A percentile compares a stretch with the other conserved stretches of the same genome.
phyloP scores from a whole-genome alignment of 805 yeast species.

The Cyberlindnera samutprakarnensis region DNA sequence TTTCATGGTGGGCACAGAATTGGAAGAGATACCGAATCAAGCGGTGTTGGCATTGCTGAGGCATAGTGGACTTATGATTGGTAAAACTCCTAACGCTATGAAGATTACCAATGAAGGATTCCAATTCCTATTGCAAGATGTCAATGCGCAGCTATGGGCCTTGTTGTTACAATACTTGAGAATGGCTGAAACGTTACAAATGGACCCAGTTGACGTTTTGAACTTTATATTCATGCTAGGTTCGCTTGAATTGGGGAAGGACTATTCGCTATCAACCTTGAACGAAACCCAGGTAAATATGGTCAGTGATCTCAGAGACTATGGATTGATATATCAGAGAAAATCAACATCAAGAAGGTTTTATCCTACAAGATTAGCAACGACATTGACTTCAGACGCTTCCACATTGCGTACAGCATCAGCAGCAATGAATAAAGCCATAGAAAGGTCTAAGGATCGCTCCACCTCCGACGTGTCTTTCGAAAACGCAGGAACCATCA shows the following conservation, averaged over 20 bases:
- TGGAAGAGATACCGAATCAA: conserved; percentile 60
- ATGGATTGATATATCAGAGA: conserved; percentile 77
- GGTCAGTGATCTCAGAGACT: conserved; percentile 86
- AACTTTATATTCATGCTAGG: conserved; percentile 93
- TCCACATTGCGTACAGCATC: conserved; percentile 67
- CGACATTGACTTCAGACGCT: conserved; percentile 82
- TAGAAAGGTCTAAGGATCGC: conserved; percentile 27
- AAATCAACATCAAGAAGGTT: conserved; percentile 53
- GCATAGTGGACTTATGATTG: conserved; percentile 86
- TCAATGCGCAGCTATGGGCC: conserved; percentile 93
- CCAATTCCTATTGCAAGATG: conserved; percentile 88
- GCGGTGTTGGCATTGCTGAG: conserved; percentile 72
- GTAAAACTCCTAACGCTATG: conserved; percentile 34
- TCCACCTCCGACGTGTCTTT: conserved; percentile 9
- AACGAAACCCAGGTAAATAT: conserved; percentile 76
- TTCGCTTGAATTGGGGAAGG: conserved; percentile 83
- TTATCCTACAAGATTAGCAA: conserved; percentile 87
- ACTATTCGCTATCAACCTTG: conserved; percentile 63
- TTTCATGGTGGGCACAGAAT: conserved; percentile 93
- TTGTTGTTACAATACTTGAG: conserved; percentile 78
- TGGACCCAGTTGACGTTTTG: conserved; percentile 95
- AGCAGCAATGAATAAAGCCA: conserved; percentile 64
- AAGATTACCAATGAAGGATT: conserved; percentile 87
- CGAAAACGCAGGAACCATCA: conserved; percentile 56
- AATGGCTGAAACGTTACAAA: conserved; percentile 72